Evolutionary conservation across 352 stramenopile genomes (phyloP).

Genomic region (Aphanomyces astaci): DNA sequence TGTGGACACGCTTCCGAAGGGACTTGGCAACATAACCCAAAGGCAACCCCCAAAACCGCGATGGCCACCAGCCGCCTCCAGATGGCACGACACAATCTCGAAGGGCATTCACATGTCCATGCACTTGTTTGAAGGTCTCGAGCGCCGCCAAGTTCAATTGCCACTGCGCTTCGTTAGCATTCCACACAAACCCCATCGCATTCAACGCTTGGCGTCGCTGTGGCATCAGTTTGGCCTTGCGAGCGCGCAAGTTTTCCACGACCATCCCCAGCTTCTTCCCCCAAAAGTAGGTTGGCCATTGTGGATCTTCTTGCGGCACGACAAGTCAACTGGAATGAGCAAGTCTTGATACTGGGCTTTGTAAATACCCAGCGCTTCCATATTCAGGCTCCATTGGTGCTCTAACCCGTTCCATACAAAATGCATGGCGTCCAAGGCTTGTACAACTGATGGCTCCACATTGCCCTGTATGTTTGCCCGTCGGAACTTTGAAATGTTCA

Average conservation of each 20-base stretch:
- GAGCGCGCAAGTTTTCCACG: constrained; percentile 61
- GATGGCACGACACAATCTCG: constrained; percentile 10
- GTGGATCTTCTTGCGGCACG: constrained; percentile 21
- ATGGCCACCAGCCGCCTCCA: constrained; percentile 25
- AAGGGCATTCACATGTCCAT: constrained; percentile 36
- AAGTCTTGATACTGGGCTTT: neutral
- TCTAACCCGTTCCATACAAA: neutral
- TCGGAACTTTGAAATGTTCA: constrained; percentile 11
- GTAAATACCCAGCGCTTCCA: neutral
- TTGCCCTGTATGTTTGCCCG: neutral
- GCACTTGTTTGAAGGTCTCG: constrained; percentile 45
- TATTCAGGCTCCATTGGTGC: neutral
- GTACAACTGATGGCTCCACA: neutral
- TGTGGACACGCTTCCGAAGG: neutral
- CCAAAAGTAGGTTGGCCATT: constrained; percentile 47
- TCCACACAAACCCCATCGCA: constrained; percentile 62
- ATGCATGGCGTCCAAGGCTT: neutral
- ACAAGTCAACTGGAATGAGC: neutral
- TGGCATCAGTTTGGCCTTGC: constrained; percentile 46
- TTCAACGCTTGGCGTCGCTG: constrained; percentile 41
- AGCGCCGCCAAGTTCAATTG: constrained; percentile 49
- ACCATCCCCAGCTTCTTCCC: constrained; percentile 46
- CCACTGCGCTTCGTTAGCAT: constrained; percentile 32
- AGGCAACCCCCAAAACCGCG: neutral
- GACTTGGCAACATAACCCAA: neutral